Conservation (phyloP, 805 yeast species). For the Schwanniomyces occidentalis region DNA sequence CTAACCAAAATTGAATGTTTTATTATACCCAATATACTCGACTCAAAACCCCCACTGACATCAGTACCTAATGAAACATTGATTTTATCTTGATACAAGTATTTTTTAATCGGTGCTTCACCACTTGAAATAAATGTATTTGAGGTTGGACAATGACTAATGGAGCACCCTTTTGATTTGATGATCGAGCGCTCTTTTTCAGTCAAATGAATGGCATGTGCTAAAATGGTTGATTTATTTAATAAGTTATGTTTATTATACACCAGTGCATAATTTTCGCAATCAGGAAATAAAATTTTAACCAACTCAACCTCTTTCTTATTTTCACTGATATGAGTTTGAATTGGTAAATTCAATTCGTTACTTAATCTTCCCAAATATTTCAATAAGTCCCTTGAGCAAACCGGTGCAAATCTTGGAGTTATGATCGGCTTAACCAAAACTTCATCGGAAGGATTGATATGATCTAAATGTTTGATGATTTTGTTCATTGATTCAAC, state of each 20-base stretch:
- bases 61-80: slow-evolving; percentile 69
- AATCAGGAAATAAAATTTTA: slow-evolving; percentile 66
- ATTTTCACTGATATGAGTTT: slow-evolving; percentile 91
- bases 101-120: slow-evolving; percentile 72
- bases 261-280: slow-evolving; percentile 69
- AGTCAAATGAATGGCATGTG: slow-evolving; percentile 82
- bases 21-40: slow-evolving; percentile 36
- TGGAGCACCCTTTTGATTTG: slow-evolving; percentile 57
- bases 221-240: slow-evolving; percentile 69
- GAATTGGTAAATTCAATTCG: slow-evolving; percentile 61
- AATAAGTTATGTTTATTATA: slow-evolving; percentile 66
- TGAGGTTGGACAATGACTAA: slow-evolving; percentile 92
- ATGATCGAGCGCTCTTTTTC: slow-evolving; percentile 64
- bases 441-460: slow-evolving; percentile 53
- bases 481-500: slow-evolving; percentile 55
- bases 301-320: slow-evolving; percentile 75
- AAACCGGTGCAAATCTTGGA: slow-evolving; percentile 92
- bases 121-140: slow-evolving; percentile 89
- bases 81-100: slow-evolving; percentile 61
- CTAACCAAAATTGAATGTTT: slow-evolving; percentile 37
- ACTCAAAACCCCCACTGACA: slow-evolving; percentile 44
- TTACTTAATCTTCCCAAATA: slow-evolving; percentile 61
- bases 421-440: slow-evolving; percentile 75
- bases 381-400: slow-evolving; percentile 61
- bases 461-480: slow-evolving; percentile 51